Evolutionary conservation across 139 green algal genomes (phyloP).

Genomic region (Dunaliella sp.): DNA sequence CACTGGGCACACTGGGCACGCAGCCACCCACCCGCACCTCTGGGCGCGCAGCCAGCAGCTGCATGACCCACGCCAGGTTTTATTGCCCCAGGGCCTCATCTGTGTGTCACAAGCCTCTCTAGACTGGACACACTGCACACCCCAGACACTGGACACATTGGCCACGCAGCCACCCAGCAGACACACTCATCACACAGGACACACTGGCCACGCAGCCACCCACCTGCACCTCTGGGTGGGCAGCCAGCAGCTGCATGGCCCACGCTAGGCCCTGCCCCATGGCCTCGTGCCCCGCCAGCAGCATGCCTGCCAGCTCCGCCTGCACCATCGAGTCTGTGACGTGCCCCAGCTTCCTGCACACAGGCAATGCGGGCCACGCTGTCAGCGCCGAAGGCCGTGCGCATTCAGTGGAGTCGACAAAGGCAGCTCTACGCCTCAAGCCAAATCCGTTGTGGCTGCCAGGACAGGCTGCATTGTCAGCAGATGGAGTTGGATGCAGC

Average conservation of each 20-base stretch:
- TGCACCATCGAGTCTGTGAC: background rate
- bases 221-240: constrained; percentile 10
- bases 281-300: constrained; percentile 6
- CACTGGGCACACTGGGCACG: too few relatives aligned
- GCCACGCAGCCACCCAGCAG: too few relatives aligned
- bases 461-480: background rate
- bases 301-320: constrained; percentile 13
- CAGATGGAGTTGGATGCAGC: too few relatives aligned
- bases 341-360: background rate
- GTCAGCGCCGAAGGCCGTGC: background rate
- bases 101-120: too few relatives aligned
- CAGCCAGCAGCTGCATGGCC: constrained; percentile 22
- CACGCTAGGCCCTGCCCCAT: constrained; percentile 12
- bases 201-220: background rate
- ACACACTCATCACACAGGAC: too few relatives aligned
- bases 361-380: background rate
- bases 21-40: constrained; percentile 16
- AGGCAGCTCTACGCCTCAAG: background rate
- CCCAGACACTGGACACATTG: too few relatives aligned
- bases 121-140: too few relatives aligned
- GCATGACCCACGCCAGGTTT: too few relatives aligned
- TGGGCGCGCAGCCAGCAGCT: too few relatives aligned
- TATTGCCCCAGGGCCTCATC: too few relatives aligned
- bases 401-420: background rate
- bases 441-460: background rate